phyloP scores from a whole-genome alignment of 2,329 filamentous ascomycete species.

The Aspergillus unguis region DNA sequence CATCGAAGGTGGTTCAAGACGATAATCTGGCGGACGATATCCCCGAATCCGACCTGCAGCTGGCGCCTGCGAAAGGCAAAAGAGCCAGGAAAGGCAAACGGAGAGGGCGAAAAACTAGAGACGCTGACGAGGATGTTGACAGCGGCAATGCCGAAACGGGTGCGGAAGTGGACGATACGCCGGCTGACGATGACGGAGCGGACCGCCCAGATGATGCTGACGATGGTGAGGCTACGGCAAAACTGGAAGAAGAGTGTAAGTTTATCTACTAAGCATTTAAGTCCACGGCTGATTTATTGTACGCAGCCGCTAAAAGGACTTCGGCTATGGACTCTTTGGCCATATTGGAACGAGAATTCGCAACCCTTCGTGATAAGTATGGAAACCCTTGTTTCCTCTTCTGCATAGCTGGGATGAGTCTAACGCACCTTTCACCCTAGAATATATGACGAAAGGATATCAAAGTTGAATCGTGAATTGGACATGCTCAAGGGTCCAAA shows the following conservation, averaged over 20 bases:
- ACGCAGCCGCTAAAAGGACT: conserved; percentile 70
- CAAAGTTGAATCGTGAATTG: conserved; percentile 69
- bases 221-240: conserved; percentile 44
- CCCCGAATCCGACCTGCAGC: conserved; percentile 30
- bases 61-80: conserved; percentile 32
- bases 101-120: conserved; percentile 43
- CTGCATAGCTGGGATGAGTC: background rate
- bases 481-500: conserved; percentile 57
- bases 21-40: conserved; percentile 32
- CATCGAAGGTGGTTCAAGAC: conserved; percentile 28
- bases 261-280: conserved; percentile 9
- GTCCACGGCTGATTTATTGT: background rate
- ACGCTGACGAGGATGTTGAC: conserved; percentile 37
- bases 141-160: conserved; percentile 40
- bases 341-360: conserved; percentile 83
- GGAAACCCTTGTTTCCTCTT: conserved; percentile 11
- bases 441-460: conserved; percentile 82
- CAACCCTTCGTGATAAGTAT: conserved; percentile 68
- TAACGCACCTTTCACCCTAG: conserved; percentile 45
- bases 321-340: conserved; percentile 75
- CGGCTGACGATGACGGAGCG: conserved; percentile 49
- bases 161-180: conserved; percentile 46
- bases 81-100: conserved; percentile 47
- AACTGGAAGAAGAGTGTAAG: conserved; percentile 53
- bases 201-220: conserved; percentile 48